Base-by-base conservation (phyloP, 2,329 filamentous ascomycete genomes). In the Alternaria dauci region DNA sequence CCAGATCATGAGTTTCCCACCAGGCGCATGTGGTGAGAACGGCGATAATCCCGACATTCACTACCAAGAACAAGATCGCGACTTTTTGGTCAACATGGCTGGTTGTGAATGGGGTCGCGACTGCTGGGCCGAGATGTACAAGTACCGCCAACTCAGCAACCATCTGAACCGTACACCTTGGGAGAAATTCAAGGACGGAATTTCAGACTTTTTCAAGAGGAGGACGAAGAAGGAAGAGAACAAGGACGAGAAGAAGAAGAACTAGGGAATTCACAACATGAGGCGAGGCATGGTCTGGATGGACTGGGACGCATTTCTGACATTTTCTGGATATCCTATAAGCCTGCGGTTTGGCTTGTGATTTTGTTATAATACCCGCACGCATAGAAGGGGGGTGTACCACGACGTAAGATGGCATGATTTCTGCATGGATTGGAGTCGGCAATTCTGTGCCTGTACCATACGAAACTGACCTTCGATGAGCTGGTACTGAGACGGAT, bases 81-180 rank as follows among this genome's bases (percentile, higher is more conserved):
- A 99, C 78, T 97, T 99, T 74, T 71, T 98, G 47, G 94, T 99
- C 72, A 99, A 97, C 79, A 98, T 99, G 94, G 95, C 95, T 6
- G 95, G 95, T 4, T 99, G 95, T 77, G 91, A 97, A 79, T 98
- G 92, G 91, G 94, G 94, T 4, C 88, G 95, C 51, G 94, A 99
- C 81, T 99, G 95, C 79, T 98, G 94, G 94, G 90, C 90, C 38
- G 95, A 99, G 81, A 97, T 99, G 89, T 97, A 97, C 81, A 90
- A 91, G 77, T 99, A 93, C 82, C 91, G 94, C 53, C 89, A 97
- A 78, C 86, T 96, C 74, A 96, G 93, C 82, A 94, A 96, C 78
- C 89, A 89, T 79, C 86, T 97, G 63, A 97, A 97, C 82, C 88
- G 93, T 52, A 91, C 88, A 52, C 84, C 81, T 56, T 97, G 93